Conservation (phyloP, 1,284 basidiomycete genomes). For the Rhodotorula sp. region DNA sequence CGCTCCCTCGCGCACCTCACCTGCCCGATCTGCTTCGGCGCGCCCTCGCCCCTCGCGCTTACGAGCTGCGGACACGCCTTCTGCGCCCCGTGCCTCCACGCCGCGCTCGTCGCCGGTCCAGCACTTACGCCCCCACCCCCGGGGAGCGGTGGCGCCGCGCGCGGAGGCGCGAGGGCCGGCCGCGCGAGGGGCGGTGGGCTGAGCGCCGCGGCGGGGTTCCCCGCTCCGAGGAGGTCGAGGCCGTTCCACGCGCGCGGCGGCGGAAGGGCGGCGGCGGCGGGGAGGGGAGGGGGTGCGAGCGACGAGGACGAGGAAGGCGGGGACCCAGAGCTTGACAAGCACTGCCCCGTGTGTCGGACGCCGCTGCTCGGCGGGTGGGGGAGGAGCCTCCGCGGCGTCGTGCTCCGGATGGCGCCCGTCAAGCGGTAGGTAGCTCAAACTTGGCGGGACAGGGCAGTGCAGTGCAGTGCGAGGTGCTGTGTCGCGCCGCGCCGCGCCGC, state of each 20-base stretch:
- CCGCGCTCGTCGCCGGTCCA: constrained; percentile 36
- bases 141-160: neutral
- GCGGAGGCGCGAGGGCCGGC: neutral
- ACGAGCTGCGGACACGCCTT: constrained; percentile 45
- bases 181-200: neutral
- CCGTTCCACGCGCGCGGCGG: too few relatives aligned
- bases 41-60: constrained; percentile 43
- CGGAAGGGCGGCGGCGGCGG: neutral
- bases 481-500: too few relatives aligned
- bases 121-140: constrained; percentile 35
- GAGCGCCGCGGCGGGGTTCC: neutral
- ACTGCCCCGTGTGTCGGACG: constrained; percentile 40
- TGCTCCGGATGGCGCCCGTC: constrained; percentile 34
- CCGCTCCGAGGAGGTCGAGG: neutral
- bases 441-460: neutral
- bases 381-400: constrained; percentile 30
- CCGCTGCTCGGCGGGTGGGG: constrained; percentile 39
- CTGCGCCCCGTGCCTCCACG: constrained; percentile 40
- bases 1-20: constrained; percentile 32
- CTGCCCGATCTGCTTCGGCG: constrained; percentile 45
- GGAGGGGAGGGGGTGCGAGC: neutral
- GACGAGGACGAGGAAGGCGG: constrained; percentile 12
- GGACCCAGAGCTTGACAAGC: constrained; percentile 37
- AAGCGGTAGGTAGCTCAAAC: constrained; percentile 8
- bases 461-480: neutral